Conservation (phyloP, 2,329 filamentous ascomycete species). For the Claviceps quebecensis region DNA sequence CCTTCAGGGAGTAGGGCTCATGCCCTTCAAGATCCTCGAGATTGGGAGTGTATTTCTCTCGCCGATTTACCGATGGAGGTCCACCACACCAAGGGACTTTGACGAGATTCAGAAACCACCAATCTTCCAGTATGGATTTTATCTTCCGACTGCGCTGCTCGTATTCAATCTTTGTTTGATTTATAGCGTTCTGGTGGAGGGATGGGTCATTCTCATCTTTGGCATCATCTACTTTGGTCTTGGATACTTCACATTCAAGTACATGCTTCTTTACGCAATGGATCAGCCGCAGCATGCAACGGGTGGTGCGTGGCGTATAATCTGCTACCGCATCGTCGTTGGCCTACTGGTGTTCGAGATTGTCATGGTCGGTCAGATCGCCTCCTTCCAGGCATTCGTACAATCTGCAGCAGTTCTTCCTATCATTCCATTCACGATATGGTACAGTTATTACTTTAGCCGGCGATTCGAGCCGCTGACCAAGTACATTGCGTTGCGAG, state of each 20-base stretch:
- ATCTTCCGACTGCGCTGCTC: constrained; percentile 79
- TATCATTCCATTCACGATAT: constrained; percentile 65
- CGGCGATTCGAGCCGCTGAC: constrained; percentile 77
- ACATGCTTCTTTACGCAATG: constrained; percentile 96
- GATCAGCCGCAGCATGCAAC: constrained; percentile 91
- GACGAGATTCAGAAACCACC: constrained; percentile 70
- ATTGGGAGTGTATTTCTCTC: constrained; percentile 77
- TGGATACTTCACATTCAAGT: constrained; percentile 87
- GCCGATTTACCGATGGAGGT: constrained; percentile 61
- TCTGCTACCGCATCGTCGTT: constrained; percentile 79
- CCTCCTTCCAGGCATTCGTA: constrained; percentile 57
- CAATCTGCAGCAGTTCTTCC: constrained; percentile 62
- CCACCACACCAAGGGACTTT: constrained; percentile 81
- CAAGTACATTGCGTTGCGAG: constrained; percentile 80
- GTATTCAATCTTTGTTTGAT: constrained; percentile 93
- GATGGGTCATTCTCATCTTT: constrained; percentile 68
- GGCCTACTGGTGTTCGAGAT: constrained; percentile 81
- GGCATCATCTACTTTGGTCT: constrained; percentile 73
- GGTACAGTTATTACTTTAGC: constrained; percentile 76
- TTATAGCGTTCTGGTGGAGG: constrained; percentile 73
- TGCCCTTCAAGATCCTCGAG: constrained; percentile 82
- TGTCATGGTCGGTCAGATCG: constrained; percentile 78
- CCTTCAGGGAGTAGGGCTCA: constrained; percentile 82
- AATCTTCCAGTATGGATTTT: constrained; percentile 91
- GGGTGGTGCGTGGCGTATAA: constrained; percentile 89